Percentiles rank a stretch among this genome's conserved stretches.
Evolutionary conservation across 768 basidiomycete species (phyloP).

Genomic region (Plicaturopsis crispa): DNA sequence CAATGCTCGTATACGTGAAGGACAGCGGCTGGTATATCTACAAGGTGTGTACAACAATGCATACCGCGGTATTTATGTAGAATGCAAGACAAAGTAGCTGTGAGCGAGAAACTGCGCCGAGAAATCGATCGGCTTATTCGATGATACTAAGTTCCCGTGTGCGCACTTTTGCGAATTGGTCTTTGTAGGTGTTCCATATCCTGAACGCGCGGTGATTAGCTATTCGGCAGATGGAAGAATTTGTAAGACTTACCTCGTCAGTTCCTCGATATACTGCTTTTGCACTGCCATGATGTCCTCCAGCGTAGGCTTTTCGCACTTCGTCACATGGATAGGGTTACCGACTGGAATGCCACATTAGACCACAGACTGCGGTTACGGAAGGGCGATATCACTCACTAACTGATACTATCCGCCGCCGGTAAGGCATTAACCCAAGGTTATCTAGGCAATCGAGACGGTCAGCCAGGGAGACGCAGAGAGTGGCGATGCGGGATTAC

Average conservation of each 20-base stretch:
- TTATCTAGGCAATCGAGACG: conserved; percentile 52
- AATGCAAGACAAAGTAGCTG: too few relatives aligned
- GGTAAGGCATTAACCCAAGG: conserved; percentile 91
- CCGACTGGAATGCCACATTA: conserved; percentile 51
- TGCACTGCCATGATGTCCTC: conserved; percentile 80
- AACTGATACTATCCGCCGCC: conserved; percentile 92
- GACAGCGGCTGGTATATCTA: too few relatives aligned
- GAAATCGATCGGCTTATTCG: too few relatives aligned
- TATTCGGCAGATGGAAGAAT: not conserved
- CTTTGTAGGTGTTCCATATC: conserved; percentile 96
- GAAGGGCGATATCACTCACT: conserved; percentile 48
- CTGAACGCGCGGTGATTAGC: conserved; percentile 28
- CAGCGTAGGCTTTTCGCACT: conserved; percentile 73
- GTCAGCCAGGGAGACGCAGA: not conserved
- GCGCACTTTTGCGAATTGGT: conserved; percentile 82
- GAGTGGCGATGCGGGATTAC: conserved; percentile 32
- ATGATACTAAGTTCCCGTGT: conserved; percentile 73
- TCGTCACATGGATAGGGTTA: conserved; percentile 72
- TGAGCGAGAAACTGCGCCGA: too few relatives aligned
- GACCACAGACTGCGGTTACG: not conserved
- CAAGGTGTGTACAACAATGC: too few relatives aligned
- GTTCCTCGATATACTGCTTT: conserved; percentile 82
- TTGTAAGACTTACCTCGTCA: conserved; percentile 58
- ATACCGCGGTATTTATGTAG: too few relatives aligned
- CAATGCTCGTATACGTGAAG: too few relatives aligned